Evolutionary conservation across 257 asterid genomes (phyloP).

Genomic region (Thymus mandschuricus): DNA sequence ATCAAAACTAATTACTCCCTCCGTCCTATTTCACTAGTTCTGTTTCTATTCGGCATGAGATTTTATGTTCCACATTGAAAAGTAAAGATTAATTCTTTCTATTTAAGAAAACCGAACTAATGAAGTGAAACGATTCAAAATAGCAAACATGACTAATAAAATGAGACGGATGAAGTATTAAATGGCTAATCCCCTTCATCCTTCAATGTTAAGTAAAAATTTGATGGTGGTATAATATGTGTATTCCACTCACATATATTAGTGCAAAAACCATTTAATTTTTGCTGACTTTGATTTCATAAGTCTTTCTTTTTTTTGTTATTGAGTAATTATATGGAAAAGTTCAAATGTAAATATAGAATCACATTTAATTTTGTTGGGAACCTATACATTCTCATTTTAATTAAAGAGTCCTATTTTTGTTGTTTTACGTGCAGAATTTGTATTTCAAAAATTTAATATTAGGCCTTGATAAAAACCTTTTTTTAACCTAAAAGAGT

Average conservation of each 20-base stretch:
- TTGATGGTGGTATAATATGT: conserved; percentile 22
- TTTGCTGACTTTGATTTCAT: background rate
- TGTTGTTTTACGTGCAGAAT: no score
- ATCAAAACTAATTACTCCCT: background rate
- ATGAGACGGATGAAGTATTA: background rate
- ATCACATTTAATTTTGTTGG: background rate
- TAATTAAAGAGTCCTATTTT: no score
- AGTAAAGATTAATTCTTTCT: no score
- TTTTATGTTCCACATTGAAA: no score
- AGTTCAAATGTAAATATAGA: background rate
- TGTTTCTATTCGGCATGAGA: no score
- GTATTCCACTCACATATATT: conserved; percentile 29
- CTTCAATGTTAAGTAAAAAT: conserved; percentile 32
- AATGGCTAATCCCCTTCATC: conserved; percentile 21
- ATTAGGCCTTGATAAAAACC: no score
- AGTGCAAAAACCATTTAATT: background rate
- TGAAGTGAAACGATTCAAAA: no score
- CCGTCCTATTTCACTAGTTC: no score
- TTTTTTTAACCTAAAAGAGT: no score
- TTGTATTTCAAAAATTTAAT: background rate
- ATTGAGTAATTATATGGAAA: background rate
- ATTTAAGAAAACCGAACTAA: no score
- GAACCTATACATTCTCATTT: no score
- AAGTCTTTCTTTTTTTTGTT: background rate
- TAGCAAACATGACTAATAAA: no score